Evolutionary conservation across 345 rosid species (phyloP).

Genomic region (Eutrema japonicum): DNA sequence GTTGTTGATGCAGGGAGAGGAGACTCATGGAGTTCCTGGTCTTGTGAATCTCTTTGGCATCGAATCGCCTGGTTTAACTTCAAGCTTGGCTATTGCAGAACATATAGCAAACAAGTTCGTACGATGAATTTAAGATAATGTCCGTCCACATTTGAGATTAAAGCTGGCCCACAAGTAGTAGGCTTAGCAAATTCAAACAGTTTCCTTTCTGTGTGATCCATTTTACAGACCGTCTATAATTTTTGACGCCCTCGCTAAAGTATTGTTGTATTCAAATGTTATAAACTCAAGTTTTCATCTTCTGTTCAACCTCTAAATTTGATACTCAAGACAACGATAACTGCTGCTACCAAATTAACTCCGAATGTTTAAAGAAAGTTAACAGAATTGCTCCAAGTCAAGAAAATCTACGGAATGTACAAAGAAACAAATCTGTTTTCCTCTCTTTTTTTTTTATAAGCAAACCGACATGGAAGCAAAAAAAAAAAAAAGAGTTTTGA

Average conservation of each 20-base stretch:
- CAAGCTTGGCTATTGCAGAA: conserved; percentile 94
- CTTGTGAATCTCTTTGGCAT: conserved; percentile 91
- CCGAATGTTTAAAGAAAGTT: conserved; percentile 14
- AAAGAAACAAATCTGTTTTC: conserved; percentile 42
- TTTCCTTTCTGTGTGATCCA: conserved; percentile 1
- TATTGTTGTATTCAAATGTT: conserved; percentile 20
- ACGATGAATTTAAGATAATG: conserved; percentile 19
- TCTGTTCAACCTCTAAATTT: neutral
- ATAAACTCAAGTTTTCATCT: neutral
- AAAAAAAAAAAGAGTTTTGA: conserved; percentile 8
- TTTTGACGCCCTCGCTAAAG: neutral
- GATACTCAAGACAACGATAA: conserved; percentile 10
- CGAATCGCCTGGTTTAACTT: conserved; percentile 95
- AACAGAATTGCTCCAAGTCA: conserved; percentile 42
- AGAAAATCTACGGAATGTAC: conserved; percentile 42
- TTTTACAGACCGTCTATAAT: neutral
- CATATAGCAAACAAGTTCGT: conserved; percentile 61
- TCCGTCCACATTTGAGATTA: conserved; percentile 3
- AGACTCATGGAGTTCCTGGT: conserved; percentile 75
- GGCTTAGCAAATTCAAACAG: neutral
- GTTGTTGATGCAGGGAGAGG: conserved; percentile 67
- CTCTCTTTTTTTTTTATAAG: conserved; percentile 28
- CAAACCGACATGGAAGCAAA: conserved; percentile 25
- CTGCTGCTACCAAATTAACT: conserved; percentile 20
- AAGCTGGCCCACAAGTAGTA: neutral